Conservation (phyloP, 202 grass and related monocot genomes). For the Saccharum hybrid region DNA sequence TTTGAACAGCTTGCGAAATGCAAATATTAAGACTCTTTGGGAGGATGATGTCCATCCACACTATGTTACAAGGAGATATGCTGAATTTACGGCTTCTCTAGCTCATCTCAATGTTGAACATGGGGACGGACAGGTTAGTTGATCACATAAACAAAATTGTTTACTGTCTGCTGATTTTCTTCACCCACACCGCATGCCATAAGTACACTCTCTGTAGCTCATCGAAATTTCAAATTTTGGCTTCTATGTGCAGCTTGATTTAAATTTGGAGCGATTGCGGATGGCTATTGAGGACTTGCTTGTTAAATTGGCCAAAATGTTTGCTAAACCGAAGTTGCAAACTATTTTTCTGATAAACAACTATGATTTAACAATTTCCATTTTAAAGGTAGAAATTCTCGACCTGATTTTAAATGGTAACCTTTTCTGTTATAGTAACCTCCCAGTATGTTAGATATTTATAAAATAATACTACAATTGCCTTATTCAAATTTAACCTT, state of each 20-base stretch:
- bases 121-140: conserved; percentile 93
- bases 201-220: conserved; percentile 17
- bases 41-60: conserved; percentile 98
- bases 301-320: conserved; percentile 89
- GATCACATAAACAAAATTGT: conserved; percentile 27
- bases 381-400: conserved; percentile 71
- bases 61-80: conserved; percentile 90
- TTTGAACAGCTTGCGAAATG: conserved; percentile 88
- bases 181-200: conserved; percentile 2
- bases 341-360: conserved; percentile 98
- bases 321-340: conserved; percentile 80
- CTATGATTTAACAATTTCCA: conserved; percentile 89
- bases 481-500: conserved; percentile 24
- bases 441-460: neutral
- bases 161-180: conserved; percentile 36
- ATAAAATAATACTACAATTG: conserved; percentile 4
- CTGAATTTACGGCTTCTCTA: conserved; percentile 97
- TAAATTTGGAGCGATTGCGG: conserved; percentile 84
- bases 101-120: conserved; percentile 94
- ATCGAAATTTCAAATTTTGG: conserved; percentile 11
- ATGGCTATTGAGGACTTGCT: conserved; percentile 95
- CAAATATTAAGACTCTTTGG: conserved; percentile 88
- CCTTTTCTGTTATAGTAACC: conserved; percentile 11
- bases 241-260: conserved; percentile 80
- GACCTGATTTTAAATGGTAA: conserved; percentile 1